Base-by-base conservation (phyloP, 2,329 filamentous ascomycete genomes). In the Rosellinia necatrix region DNA sequence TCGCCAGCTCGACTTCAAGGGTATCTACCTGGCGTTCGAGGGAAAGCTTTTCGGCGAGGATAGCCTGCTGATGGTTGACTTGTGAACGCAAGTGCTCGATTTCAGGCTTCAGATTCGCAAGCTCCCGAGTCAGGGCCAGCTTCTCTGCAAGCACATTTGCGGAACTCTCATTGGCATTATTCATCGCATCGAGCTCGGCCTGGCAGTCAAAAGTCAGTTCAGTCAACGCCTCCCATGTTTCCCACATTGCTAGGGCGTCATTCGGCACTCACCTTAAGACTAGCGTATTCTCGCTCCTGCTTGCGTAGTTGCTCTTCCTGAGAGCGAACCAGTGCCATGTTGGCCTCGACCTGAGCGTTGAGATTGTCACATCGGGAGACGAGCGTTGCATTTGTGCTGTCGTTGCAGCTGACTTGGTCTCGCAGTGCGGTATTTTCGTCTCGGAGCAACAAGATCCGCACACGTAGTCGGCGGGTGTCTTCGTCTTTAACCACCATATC, bases 1-100 rank as follows among this genome's bases (percentile, higher is more conserved):
- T 90, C 62, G 92, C 90, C 2, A 96, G 79, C 65, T 96, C 89
- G 38, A 91, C 86, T 71, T 96, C 89, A 2, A 92, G 73, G 1
- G 87, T 85, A 67, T 82, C 87, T 24, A 96, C 72, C 72, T 94
- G 90, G 42, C 89, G 86, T 68, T 94, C 87, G 12, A 97, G 75
- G 2, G 88, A 81, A 41, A 93, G 78, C 71, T 96, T 96, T 69
- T 96, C 91, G 1, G 88, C 79, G 13, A 96, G 77, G 9, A 90
- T 76, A 2, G 82, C 80, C 66, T 92, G 86, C 50, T 92, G 85
- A 12, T 80, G 77, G 24, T 75, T 68, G 9, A 85, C 70, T 64
- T 85, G 81, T 2, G 80, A 78, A 60, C 76, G 75, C 22, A 86
- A 73, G 53, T 84, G 81, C 35, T 85, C 81, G 13, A 84, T 62